Base-by-base conservation (phyloP, 331 rosid genomes). In the Telfairia occidentalis region DNA sequence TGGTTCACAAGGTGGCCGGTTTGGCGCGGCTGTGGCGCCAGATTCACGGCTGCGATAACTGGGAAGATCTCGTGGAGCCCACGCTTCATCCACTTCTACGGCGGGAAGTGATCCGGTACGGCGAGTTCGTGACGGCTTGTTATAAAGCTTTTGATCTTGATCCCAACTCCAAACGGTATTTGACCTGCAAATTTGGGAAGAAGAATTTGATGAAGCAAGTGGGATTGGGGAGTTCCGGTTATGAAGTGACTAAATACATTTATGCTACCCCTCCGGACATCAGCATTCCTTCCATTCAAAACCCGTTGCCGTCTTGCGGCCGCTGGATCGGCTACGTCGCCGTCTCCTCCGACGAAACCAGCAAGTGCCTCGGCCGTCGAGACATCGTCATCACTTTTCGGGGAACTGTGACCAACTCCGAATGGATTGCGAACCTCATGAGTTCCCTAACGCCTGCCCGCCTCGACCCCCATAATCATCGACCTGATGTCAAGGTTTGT, bases 271-370 rank as follows among this genome's bases (percentile, higher is more conserved):
- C 98, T 0, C 95, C 98, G 0, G 87, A 85, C 23, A 83, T 88
- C 85, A 83, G 77, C 77, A 79, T 85, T 72, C 86, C 87, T 72
- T 83, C 87, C 1, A 88, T 81, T 71, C 87, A 78, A 23, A 83
- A 83, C 60, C 76, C 75, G 7, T 76, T 73, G 5, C 74, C 75
- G 2, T 71, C 82, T 1, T 82, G 89, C 5, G 84, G 88, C 9
- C 92, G 98, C 9, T 94, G 98, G 98, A 84, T 94, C 7, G 98
- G 98, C 2, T 94, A 85, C 19, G 92, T 90, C 0, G 96, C 98
- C 0, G 92, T 85, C 1, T 86, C 97, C 0, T 38, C 88, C 0
- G 92, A 94, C 8, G 86, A 83, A 1, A 71, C 83, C 0, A 83
- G 80, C 0, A 66, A 75, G 30, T 74, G 21, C 28, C 96, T 94